Conservation (phyloP, 2,329 filamentous ascomycete genomes). For the Pseudogymnoascus verrucosus region DNA sequence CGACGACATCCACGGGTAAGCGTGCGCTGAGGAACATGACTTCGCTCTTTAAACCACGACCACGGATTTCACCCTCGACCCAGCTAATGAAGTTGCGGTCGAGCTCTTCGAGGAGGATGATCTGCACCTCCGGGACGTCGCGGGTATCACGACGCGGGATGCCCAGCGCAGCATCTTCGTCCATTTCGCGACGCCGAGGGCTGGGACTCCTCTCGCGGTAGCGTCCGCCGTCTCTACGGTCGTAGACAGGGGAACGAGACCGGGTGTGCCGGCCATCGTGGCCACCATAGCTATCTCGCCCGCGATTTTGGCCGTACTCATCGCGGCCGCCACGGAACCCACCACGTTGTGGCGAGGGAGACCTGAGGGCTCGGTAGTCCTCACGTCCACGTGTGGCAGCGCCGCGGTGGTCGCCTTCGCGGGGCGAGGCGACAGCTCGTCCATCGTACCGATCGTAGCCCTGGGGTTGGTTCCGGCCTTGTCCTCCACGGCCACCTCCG, state of each 20-base stretch:
- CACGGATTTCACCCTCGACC: conserved; percentile 69
- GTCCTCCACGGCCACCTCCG: conserved; percentile 35
- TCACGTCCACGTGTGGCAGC: conserved; percentile 48
- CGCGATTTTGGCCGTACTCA: conserved; percentile 42
- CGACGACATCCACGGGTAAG: conserved; percentile 68
- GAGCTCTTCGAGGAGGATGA: conserved; percentile 72
- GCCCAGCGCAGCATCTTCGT: conserved; percentile 56
- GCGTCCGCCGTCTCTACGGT: conserved; percentile 37
- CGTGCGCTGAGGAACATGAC: conserved; percentile 72
- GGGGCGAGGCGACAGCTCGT: conserved; percentile 14
- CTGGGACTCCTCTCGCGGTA: conserved; percentile 66
- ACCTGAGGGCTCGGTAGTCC: conserved; percentile 57
- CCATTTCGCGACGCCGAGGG: conserved; percentile 47
- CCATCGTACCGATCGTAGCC: conserved; percentile 36
- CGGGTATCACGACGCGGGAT: conserved; percentile 65
- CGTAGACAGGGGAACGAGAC: conserved; percentile 57
- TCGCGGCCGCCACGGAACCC: conserved; percentile 54
- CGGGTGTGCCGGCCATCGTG: conserved; percentile 47
- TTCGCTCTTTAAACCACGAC: conserved; percentile 64
- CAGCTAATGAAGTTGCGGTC: conserved; percentile 73
- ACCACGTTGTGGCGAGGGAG: conserved; percentile 48
- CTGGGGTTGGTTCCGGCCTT: conserved; percentile 14
- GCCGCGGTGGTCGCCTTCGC: conserved; percentile 29
- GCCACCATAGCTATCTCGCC: conserved; percentile 27
- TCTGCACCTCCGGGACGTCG: conserved; percentile 82